Conservation (phyloP, 805 yeast species). For the Zygoascus tannicola region DNA sequence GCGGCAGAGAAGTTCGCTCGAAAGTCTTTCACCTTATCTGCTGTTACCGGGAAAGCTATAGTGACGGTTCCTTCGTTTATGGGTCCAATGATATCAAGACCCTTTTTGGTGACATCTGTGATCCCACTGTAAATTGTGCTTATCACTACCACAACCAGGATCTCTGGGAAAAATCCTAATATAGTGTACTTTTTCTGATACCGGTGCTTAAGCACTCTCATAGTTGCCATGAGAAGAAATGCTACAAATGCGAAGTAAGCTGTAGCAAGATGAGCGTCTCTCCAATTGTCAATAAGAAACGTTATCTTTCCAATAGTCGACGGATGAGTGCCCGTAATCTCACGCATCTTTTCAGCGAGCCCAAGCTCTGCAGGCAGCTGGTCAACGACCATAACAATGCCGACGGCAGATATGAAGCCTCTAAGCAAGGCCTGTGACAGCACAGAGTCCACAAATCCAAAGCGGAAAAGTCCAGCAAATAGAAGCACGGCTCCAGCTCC, state of each 20-base stretch:
- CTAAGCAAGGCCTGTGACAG: constrained; percentile 65
- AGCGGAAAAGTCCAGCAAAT: constrained; percentile 67
- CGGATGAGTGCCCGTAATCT: constrained; percentile 38
- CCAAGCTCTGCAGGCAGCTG: constrained; percentile 69
- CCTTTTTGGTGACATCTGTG: constrained; percentile 30
- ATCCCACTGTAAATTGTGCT: constrained; percentile 45
- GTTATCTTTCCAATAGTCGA: constrained; percentile 62
- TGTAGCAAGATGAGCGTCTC: constrained; percentile 48
- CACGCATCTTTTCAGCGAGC: constrained; percentile 36
- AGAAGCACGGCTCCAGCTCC: constrained; percentile 66
- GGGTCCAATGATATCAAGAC: constrained; percentile 62
- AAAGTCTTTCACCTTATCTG: constrained; percentile 38
- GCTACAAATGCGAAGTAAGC: constrained; percentile 48
- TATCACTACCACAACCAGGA: constrained; percentile 59
- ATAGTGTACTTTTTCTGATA: constrained; percentile 28
- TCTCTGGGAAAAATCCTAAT: constrained; percentile 73
- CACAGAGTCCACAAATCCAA: constrained; percentile 78
- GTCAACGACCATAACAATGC: constrained; percentile 71
- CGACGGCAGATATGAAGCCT: constrained; percentile 83
- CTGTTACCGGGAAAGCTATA: constrained; percentile 51
- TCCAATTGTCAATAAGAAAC: constrained; percentile 45
- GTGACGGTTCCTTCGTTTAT: constrained; percentile 43
- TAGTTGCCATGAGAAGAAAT: constrained; percentile 36
- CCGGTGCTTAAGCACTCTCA: constrained; percentile 36
- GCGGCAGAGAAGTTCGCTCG: constrained; percentile 56